Evolutionary conservation across 2,329 filamentous ascomycete species (phyloP).

Genomic region (Penicillium frequentans): DNA sequence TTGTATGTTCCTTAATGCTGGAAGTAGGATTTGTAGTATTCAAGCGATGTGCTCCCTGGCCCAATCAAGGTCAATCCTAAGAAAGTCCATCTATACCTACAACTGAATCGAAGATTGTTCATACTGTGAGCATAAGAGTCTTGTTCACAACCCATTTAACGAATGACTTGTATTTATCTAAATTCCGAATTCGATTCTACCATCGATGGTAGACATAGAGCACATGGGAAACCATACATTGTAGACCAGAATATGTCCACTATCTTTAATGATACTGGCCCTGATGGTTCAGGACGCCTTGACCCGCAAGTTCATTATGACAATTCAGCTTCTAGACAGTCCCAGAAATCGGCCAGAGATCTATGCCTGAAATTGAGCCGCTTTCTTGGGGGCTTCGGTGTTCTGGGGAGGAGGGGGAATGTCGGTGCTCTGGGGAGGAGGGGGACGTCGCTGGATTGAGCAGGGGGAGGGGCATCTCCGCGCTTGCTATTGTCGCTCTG

Average conservation of each 20-base stretch:
- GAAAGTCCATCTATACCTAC: no score
- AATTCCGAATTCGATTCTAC: background rate
- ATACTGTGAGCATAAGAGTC: background rate
- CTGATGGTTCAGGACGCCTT: background rate
- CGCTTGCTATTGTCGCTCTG: background rate
- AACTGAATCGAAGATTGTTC: background rate
- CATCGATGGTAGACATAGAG: background rate
- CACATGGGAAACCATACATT: background rate
- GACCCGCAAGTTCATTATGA: background rate
- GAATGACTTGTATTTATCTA: background rate
- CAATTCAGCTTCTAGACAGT: background rate
- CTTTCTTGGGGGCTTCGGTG: background rate
- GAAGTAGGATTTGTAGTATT: no score
- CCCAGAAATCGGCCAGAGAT: slow-evolving; percentile 1
- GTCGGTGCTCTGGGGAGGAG: background rate
- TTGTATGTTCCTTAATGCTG: no score
- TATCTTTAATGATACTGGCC: background rate
- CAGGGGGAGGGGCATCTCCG: background rate
- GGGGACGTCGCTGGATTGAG: background rate
- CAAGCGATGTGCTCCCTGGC: no score
- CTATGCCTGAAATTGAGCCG: background rate
- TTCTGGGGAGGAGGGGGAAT: background rate
- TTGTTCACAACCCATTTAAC: background rate
- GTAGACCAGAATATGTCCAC: background rate
- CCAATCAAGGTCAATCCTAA: no score